Evolutionary conservation across 352 stramenopile genomes (phyloP).

Genomic region (Globisporangium polare): DNA sequence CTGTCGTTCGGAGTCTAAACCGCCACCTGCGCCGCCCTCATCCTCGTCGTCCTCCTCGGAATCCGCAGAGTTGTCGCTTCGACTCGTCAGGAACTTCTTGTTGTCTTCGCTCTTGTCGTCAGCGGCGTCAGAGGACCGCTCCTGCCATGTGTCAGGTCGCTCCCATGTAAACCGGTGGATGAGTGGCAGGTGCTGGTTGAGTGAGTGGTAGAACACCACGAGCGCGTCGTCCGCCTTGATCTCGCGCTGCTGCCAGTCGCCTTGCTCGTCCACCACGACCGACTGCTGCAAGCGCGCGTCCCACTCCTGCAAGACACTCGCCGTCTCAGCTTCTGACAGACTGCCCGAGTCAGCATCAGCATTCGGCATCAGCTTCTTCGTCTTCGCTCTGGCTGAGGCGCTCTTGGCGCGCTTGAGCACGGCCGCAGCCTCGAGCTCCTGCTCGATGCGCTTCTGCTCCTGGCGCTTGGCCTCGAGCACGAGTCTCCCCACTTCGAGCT

Average conservation of each 20-base stretch:
- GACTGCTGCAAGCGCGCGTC: conserved; percentile 37
- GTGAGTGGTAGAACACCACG: conserved; percentile 67
- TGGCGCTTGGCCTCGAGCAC: conserved; percentile 54
- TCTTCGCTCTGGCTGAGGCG: conserved; percentile 16
- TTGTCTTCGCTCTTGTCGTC: conserved; percentile 17
- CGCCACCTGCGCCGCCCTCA: background rate
- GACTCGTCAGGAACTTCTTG: conserved; percentile 1
- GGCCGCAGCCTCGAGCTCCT: conserved; percentile 38
- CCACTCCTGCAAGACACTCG: conserved; percentile 37
- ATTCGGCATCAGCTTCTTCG: background rate
- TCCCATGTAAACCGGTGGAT: conserved; percentile 47
- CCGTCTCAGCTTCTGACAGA: background rate
- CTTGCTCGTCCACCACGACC: conserved; percentile 38
- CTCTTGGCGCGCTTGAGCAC: conserved; percentile 15
- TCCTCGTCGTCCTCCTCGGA: background rate
- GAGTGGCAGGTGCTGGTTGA: conserved; percentile 43
- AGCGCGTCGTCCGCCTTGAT: conserved; percentile 38
- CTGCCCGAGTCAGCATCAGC: background rate
- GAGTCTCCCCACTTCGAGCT: conserved; percentile 51
- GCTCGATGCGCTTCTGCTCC: conserved; percentile 59
- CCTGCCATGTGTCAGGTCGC: conserved; percentile 33
- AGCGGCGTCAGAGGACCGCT: conserved; percentile 12
- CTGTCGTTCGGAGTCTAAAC: conserved; percentile 21
- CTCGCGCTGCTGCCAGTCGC: conserved; percentile 58
- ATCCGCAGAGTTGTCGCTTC: conserved; percentile 5